Conservation (phyloP, 2,329 filamentous ascomycete genomes). For the Ploettnerulaceae sp. region DNA sequence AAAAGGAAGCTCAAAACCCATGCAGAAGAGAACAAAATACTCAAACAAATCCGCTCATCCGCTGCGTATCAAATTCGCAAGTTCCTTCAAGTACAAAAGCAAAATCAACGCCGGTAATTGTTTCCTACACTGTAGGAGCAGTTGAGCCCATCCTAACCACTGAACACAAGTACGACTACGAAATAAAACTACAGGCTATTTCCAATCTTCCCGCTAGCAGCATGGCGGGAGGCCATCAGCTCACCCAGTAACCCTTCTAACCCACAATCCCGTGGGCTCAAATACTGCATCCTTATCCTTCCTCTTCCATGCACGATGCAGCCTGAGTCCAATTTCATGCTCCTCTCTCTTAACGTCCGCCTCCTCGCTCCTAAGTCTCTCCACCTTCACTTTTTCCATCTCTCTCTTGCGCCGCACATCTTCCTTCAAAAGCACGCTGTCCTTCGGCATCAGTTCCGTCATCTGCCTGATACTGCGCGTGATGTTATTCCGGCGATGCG, state of each 20-base stretch:
- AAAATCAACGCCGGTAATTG: too few relatives aligned
- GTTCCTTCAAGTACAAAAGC: too few relatives aligned
- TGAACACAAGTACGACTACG: too few relatives aligned
- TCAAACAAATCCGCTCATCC: too few relatives aligned
- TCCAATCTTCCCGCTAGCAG: too few relatives aligned
- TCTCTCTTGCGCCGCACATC: conserved; percentile 55
- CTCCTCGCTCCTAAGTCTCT: conserved; percentile 59
- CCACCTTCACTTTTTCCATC: conserved; percentile 59
- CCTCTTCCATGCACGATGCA: conserved; percentile 71
- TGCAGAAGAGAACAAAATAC: too few relatives aligned
- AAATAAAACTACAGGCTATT: too few relatives aligned
- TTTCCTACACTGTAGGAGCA: too few relatives aligned
- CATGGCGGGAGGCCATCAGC: too few relatives aligned
- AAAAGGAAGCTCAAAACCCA: too few relatives aligned
- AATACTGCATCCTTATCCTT: conserved; percentile 61
- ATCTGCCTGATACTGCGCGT: conserved; percentile 69
- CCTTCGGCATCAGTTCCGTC: conserved; percentile 70
- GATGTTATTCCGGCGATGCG: conserved; percentile 66
- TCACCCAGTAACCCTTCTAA: conserved; percentile 67
- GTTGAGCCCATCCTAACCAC: too few relatives aligned
- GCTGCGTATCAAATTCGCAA: too few relatives aligned
- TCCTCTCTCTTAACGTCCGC: conserved; percentile 71
- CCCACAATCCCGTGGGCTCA: conserved; percentile 70
- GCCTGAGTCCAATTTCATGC: conserved; percentile 70
- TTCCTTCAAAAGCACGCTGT: conserved; percentile 61